Percentiles rank a stretch among this genome's conserved stretches.
phyloP scores from a whole-genome alignment of 2,329 filamentous ascomycete genomes.

The Botrytis paeoniae region DNA sequence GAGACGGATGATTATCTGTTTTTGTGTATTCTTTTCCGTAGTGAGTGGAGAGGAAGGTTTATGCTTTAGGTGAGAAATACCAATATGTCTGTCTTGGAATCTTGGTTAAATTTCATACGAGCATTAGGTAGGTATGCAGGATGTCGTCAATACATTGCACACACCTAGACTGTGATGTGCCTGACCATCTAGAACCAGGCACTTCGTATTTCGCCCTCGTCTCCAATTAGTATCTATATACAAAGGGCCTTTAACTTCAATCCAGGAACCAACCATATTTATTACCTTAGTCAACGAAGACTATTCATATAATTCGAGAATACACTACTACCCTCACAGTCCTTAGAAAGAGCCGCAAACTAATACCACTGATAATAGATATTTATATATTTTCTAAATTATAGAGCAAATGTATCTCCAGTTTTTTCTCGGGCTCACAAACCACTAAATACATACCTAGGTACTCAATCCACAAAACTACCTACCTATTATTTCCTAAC shows the following conservation, averaged over 20 bases:
- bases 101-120: neutral
- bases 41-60: neutral
- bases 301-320: neutral
- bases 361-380: too few species aligned
- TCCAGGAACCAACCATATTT: neutral
- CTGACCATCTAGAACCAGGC: neutral
- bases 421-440: too few species aligned
- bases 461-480: too few species aligned
- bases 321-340: neutral
- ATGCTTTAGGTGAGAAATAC: neutral
- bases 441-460: too few species aligned
- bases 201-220: neutral
- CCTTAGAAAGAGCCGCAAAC: neutral
- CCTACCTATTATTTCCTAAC: too few species aligned
- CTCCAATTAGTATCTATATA: neutral
- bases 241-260: neutral
- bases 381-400: too few species aligned
- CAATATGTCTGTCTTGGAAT: too few species aligned
- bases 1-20: neutral
- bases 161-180: neutral
- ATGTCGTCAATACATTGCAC: neutral
- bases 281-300: too few species aligned
- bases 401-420: too few species aligned
- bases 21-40: neutral
- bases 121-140: neutral